Percentiles rank a stretch among this genome's conserved stretches.
Evolutionary conservation across 176 grass and related monocot genomes (phyloP).

Genomic region (Saccharum officinarum): DNA sequence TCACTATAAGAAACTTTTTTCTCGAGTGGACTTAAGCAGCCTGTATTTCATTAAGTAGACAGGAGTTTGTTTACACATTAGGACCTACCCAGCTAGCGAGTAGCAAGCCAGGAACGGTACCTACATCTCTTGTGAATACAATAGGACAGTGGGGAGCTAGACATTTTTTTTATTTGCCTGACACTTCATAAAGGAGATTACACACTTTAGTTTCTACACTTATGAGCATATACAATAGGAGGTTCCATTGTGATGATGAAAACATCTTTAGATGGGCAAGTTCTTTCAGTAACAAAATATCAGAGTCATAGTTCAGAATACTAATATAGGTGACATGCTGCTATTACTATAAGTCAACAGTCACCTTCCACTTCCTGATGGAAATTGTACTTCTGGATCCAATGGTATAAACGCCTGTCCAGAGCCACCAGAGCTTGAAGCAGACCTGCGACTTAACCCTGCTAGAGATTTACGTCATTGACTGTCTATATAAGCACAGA

Average conservation of each 20-base stretch:
- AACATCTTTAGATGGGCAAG: not conserved
- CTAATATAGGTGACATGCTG: not conserved
- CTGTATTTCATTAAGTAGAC: no score
- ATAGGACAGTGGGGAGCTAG: not conserved
- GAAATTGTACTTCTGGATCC: conserved; percentile 60
- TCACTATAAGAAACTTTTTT: conserved; percentile 9
- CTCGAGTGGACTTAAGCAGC: no score
- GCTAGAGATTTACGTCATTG: conserved; percentile 27
- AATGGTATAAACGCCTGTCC: conserved; percentile 35
- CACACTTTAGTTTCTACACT: not conserved
- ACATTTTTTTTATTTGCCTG: conserved; percentile 4
- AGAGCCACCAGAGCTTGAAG: conserved; percentile 80
- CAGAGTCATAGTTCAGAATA: not conserved
- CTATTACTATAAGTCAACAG: conserved; percentile 27
- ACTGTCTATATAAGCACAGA: conserved; percentile 22
- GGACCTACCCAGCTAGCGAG: no score
- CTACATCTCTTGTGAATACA: no score
- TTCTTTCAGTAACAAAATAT: conserved; percentile 13
- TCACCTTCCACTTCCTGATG: conserved; percentile 62
- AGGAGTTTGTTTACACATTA: no score
- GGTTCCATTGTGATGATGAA: not conserved
- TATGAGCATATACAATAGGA: conserved; percentile 12
- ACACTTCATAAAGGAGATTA: conserved; percentile 11
- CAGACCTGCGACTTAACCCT: conserved; percentile 64
- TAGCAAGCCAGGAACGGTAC: no score